phyloP scores from a whole-genome alignment of 2,329 filamentous ascomycete species.

The Ceratocystiopsis minuta region DNA sequence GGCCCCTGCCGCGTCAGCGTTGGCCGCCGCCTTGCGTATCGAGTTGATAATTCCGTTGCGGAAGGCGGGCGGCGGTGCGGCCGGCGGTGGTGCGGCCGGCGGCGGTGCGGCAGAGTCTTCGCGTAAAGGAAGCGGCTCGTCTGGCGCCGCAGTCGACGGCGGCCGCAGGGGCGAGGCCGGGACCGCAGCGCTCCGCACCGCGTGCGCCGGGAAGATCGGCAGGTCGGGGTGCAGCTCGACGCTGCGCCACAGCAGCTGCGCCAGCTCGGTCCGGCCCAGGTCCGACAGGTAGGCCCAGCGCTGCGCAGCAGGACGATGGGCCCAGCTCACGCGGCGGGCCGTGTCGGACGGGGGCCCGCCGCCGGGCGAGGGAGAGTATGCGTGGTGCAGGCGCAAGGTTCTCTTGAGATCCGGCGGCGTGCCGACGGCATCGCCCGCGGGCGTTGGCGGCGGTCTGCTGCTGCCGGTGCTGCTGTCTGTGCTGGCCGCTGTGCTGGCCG shows the following conservation, averaged over 20 bases:
- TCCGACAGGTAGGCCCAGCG: slow-evolving; percentile 45
- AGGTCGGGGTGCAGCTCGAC: slow-evolving; percentile 45
- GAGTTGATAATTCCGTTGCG: slow-evolving; percentile 5
- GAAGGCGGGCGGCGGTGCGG: background rate
- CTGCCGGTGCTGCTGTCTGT: no score
- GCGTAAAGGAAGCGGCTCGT: no score
- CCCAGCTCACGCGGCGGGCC: slow-evolving; percentile 18
- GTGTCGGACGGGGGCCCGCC: no score
- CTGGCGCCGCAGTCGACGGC: no score
- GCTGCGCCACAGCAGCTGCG: slow-evolving; percentile 45
- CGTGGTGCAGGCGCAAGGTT: no score
- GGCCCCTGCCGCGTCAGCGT: background rate
- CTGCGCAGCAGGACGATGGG: slow-evolving; percentile 22
- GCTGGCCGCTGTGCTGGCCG: no score
- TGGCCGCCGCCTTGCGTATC: slow-evolving; percentile 1
- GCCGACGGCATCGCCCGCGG: no score
- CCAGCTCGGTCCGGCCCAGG: slow-evolving; percentile 41
- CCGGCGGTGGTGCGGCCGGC: slow-evolving; percentile 15
- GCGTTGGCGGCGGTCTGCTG: no score
- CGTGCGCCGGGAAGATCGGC: slow-evolving; percentile 36
- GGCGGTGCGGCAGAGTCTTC: no score
- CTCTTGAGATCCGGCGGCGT: no score
- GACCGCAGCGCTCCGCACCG: slow-evolving; percentile 8
- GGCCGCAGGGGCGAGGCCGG: slow-evolving; percentile 11
- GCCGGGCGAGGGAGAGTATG: no score